phyloP scores from a whole-genome alignment of 305 asterid species.

The Solanum hybrid region DNA sequence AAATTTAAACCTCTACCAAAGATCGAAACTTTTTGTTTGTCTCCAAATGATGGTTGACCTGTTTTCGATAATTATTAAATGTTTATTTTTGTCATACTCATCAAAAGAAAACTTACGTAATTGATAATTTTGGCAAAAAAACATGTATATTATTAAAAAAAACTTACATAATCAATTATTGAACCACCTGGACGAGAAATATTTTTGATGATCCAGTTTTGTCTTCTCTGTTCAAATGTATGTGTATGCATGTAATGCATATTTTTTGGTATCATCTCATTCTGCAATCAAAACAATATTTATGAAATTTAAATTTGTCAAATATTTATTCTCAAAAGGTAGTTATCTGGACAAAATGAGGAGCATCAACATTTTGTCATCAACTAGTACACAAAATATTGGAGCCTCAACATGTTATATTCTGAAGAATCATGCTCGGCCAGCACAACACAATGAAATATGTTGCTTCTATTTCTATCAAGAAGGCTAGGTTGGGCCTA shows the following conservation, averaged over 20 bases:
- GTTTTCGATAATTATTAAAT: not conserved
- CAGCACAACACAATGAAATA: not conserved
- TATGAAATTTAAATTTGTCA: not conserved
- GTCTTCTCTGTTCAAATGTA: not conserved
- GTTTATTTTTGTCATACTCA: not conserved
- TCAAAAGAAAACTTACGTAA: not conserved
- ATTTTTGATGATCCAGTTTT: not conserved
- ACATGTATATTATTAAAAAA: too few relatives aligned
- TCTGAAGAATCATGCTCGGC: not conserved
- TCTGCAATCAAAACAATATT: not conserved
- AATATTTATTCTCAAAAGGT: not conserved
- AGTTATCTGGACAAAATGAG: not conserved
- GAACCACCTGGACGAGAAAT: not conserved
- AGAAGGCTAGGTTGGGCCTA: not conserved
- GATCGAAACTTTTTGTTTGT: not conserved
- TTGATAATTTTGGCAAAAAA: too few relatives aligned
- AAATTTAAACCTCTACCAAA: not conserved
- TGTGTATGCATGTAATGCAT: not conserved
- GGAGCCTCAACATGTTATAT: not conserved
- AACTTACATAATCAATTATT: not conserved
- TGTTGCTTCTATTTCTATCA: not conserved
- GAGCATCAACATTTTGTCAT: too few relatives aligned
- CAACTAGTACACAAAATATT: not conserved
- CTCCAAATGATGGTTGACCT: not conserved
- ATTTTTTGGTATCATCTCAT: not conserved